These are phyloP conservation scores for Ophiorrhiza pumila DNA, from an alignment of 257 asterid species.

Conservation along the genomic window DNA sequence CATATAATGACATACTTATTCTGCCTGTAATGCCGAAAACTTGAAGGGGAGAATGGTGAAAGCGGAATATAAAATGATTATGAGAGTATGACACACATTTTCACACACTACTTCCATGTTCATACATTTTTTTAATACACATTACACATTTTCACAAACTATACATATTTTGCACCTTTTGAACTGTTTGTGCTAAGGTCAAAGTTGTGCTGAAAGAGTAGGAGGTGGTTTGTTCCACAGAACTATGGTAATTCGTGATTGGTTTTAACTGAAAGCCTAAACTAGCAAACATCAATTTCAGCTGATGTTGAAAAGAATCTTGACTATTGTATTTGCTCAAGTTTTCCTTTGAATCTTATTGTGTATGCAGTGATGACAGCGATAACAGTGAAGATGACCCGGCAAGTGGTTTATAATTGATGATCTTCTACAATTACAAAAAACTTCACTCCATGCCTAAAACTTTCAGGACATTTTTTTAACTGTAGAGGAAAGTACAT, in stretches of 20 bases:
- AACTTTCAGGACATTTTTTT: conserved; percentile 7
- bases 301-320: neutral
- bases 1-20: too few species aligned
- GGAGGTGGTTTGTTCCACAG: neutral
- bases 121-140: too few species aligned
- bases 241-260: neutral
- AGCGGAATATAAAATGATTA: too few species aligned
- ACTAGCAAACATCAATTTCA: neutral
- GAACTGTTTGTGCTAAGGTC: too few species aligned
- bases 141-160: too few species aligned
- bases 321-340: neutral
- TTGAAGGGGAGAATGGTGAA: too few species aligned
- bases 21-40: too few species aligned
- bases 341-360: neutral
- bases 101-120: too few species aligned
- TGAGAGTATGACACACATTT: too few species aligned
- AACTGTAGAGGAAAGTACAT: conserved; percentile 16
- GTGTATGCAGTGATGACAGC: conserved; percentile 64
- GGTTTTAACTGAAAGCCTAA: neutral
- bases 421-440: neutral
- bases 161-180: too few species aligned
- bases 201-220: too few species aligned
- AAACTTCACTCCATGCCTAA: neutral
- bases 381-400: conserved; percentile 56
- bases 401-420: conserved; percentile 29